Evolutionary conservation across 2,329 filamentous ascomycete species (phyloP).

Genomic region (Fusarium liriodendri): DNA sequence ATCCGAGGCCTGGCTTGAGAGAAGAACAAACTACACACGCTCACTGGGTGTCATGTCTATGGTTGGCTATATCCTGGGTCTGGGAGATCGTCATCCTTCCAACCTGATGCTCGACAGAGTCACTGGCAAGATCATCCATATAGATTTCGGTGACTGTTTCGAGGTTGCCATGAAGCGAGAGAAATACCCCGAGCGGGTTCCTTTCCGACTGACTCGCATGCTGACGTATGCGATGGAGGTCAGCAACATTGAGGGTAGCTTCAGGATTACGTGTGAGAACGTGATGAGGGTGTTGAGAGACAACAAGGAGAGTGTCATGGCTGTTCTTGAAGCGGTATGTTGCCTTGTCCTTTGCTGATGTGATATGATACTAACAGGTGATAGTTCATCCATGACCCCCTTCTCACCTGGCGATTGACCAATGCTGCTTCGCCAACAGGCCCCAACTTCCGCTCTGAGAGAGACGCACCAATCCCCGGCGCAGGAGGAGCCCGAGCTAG

Average conservation of each 20-base stretch:
- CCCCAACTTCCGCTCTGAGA: constrained; percentile 74
- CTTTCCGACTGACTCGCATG: constrained; percentile 98
- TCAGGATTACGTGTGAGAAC: constrained; percentile 97
- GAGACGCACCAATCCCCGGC: constrained; percentile 64
- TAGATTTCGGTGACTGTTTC: constrained; percentile 99
- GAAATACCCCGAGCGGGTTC: constrained; percentile 97
- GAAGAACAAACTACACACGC: constrained; percentile 98
- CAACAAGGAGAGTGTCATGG: constrained; percentile 99
- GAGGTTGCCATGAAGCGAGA: constrained; percentile 99
- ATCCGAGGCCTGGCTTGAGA: constrained; percentile 96
- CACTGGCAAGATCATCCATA: constrained; percentile 97
- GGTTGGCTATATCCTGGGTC: constrained; percentile 98
- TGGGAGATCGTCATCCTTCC: constrained; percentile 96
- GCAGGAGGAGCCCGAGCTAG: constrained; percentile 64
- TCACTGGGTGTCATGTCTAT: constrained; percentile 99
- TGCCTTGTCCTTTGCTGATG: too few species aligned
- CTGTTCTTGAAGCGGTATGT: constrained; percentile 95
- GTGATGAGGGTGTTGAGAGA: constrained; percentile 97
- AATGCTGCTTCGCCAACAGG: constrained; percentile 71
- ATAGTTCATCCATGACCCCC: constrained; percentile 98
- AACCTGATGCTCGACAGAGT: constrained; percentile 97
- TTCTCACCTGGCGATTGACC: constrained; percentile 94
- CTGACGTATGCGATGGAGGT: constrained; percentile 99
- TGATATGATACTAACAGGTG: constrained; percentile 3
- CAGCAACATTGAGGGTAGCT: constrained; percentile 99